Percentiles rank a stretch among this genome's conserved stretches.
These are phyloP conservation scores for Pharnaceum exiguum DNA, from an alignment of 148 eudicot genomes.

Conservation along the genomic window DNA sequence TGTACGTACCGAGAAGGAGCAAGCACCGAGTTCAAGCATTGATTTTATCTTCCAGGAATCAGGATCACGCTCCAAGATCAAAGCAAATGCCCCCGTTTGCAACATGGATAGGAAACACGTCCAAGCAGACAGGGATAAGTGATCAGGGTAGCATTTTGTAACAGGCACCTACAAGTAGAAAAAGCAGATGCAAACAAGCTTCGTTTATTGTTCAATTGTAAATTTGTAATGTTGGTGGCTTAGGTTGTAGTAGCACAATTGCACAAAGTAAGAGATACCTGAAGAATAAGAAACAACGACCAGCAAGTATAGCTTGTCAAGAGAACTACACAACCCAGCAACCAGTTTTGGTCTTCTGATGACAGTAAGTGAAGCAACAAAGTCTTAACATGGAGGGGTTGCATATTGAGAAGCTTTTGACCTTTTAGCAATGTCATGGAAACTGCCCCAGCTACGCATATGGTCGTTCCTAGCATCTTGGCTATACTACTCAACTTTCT, in stretches of 20 bases:
- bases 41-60: conserved; percentile 45
- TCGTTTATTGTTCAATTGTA: no score
- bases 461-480: conserved; percentile 48
- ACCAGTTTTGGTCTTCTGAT: conserved; percentile 32
- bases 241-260: no score
- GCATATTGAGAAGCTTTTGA: conserved; percentile 44
- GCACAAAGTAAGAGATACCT: conserved; percentile 28
- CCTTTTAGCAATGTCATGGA: conserved; percentile 50
- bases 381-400: conserved; percentile 19
- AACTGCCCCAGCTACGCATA: conserved; percentile 48
- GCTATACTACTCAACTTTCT: conserved; percentile 44
- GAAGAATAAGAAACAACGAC: conserved; percentile 62
- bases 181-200: no score
- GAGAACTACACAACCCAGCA: conserved; percentile 49
- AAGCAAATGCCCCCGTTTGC: conserved; percentile 42
- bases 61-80: conserved; percentile 31
- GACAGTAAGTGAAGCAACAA: no score
- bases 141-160: conserved; percentile 35
- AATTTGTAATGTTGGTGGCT: no score
- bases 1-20: conserved; percentile 41
- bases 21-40: conserved; percentile 23
- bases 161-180: conserved; percentile 31
- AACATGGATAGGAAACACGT: conserved; percentile 41
- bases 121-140: conserved; percentile 50
- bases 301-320: conserved; percentile 39